phyloP scores from a whole-genome alignment of 2,329 filamentous ascomycete genomes.

The Neonectria sp. region DNA sequence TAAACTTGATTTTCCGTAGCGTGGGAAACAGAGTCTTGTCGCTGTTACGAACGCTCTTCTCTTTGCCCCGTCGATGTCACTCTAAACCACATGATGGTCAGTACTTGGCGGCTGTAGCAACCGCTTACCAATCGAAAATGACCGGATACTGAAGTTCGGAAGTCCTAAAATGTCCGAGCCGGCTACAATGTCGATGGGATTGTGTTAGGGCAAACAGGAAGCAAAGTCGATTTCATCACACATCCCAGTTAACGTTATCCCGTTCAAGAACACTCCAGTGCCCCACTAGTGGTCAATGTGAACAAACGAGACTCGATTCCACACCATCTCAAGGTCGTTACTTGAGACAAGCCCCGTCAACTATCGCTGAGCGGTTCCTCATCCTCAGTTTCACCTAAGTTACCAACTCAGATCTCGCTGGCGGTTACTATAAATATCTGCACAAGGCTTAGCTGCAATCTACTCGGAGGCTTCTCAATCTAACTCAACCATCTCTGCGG shows the following conservation, averaged over 20 bases:
- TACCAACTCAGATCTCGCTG: not conserved
- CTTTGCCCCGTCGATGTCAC: not conserved
- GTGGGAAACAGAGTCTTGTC: not conserved
- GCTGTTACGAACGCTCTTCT: not conserved
- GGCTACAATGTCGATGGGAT: too few species aligned
- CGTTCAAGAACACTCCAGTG: not conserved
- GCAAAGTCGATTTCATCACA: not conserved
- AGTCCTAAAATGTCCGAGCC: not conserved
- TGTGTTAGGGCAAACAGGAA: not conserved
- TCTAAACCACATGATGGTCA: not conserved
- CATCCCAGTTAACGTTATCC: not conserved
- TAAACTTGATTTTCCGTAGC: not conserved
- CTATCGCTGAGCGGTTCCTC: not conserved
- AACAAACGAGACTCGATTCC: not conserved
- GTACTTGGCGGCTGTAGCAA: not conserved
- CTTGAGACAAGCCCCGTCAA: not conserved
- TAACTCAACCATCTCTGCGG: slow-evolving; percentile 1
- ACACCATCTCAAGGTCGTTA: not conserved
- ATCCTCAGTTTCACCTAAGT: not conserved
- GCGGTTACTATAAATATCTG: not conserved
- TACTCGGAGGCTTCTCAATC: slow-evolving; percentile 8
- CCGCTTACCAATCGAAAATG: not conserved
- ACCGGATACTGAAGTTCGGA: too few species aligned
- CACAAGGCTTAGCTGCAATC: not conserved
- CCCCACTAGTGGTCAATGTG: not conserved